A percentile compares a stretch with the other conserved stretches of the same genome.
These are phyloP conservation scores for Wickerhamomyces queroliae DNA, from an alignment of 805 yeast species.

Conservation along the genomic window DNA sequence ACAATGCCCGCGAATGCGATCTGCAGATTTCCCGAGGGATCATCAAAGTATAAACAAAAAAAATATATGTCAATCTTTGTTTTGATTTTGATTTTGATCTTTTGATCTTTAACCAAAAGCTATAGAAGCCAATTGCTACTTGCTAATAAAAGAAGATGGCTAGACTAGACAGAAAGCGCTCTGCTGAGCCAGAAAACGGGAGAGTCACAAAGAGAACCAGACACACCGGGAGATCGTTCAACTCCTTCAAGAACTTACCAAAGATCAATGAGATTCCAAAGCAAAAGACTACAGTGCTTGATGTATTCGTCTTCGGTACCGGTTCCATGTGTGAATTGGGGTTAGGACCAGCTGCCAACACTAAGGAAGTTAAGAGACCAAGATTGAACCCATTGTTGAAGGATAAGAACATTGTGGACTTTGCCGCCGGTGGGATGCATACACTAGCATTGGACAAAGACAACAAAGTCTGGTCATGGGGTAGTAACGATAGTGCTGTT, in stretches of 20 bases:
- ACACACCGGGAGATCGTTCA: slow-evolving; percentile 24
- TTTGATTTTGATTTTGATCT: too few species aligned
- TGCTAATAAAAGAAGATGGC: too few species aligned
- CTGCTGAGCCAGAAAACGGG: slow-evolving; percentile 12
- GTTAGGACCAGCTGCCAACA: slow-evolving; percentile 88
- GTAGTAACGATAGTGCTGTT: slow-evolving; percentile 88
- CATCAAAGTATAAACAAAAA: neutral
- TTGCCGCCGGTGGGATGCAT: slow-evolving; percentile 97
- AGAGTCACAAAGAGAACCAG: slow-evolving; percentile 15
- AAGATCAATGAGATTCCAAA: slow-evolving; percentile 21
- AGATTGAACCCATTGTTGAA: slow-evolving; percentile 80
- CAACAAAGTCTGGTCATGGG: slow-evolving; percentile 96
- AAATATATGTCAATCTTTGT: neutral
- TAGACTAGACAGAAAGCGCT: slow-evolving; percentile 20
- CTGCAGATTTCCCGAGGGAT: slow-evolving; percentile 1
- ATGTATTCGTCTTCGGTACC: slow-evolving; percentile 90
- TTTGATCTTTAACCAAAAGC: too few species aligned
- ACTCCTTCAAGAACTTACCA: slow-evolving; percentile 21
- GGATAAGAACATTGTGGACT: slow-evolving; percentile 67
- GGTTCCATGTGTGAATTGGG: slow-evolving; percentile 98
- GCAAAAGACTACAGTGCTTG: slow-evolving; percentile 35
- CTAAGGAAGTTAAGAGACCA: slow-evolving; percentile 94
- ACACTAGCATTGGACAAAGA: slow-evolving; percentile 72
- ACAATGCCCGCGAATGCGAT: neutral
- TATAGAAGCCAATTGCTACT: too few species aligned